Percentiles rank a stretch among this genome's conserved stretches.
phyloP scores from a whole-genome alignment of 2,329 filamentous ascomycete species.

The Xylaria digitata region DNA sequence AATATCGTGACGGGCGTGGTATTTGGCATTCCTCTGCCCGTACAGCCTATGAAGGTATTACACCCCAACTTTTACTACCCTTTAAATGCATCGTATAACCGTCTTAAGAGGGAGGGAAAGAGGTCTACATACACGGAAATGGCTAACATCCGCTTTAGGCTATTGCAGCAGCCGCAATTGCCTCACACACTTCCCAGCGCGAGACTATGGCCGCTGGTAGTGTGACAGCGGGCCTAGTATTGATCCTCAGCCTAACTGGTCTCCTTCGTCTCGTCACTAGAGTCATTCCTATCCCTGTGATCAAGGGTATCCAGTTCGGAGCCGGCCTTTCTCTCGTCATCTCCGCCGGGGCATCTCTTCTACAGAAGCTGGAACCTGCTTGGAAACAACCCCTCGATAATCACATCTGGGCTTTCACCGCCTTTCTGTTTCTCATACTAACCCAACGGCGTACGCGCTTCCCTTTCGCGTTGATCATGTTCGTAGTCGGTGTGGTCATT shows the following conservation, averaged over 20 bases:
- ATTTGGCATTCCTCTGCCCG: slow-evolving; percentile 90
- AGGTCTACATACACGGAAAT: not conserved
- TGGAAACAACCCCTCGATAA: slow-evolving; percentile 83
- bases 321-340: slow-evolving; percentile 86
- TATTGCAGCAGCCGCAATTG: slow-evolving; percentile 90
- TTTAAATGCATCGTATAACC: not conserved
- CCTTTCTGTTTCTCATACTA: slow-evolving; percentile 76
- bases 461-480: slow-evolving; percentile 82
- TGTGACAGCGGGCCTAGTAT: slow-evolving; percentile 78
- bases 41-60: slow-evolving; percentile 82
- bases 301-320: slow-evolving; percentile 95
- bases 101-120: not conserved
- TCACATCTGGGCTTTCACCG: slow-evolving; percentile 77
- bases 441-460: slow-evolving; percentile 73
- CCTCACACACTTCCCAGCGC: slow-evolving; percentile 71
- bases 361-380: slow-evolving; percentile 67
- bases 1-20: slow-evolving; percentile 84
- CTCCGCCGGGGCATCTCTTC: slow-evolving; percentile 76
- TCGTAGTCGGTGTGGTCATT: slow-evolving; percentile 74
- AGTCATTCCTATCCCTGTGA: slow-evolving; percentile 84
- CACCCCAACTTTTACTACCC: not conserved
- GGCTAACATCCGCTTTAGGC: slow-evolving; percentile 60
- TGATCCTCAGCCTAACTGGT: slow-evolving; percentile 82
- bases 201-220: slow-evolving; percentile 86
- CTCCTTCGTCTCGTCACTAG: slow-evolving; percentile 78